These are phyloP conservation scores for Tuber calosporum DNA, from an alignment of 495 filamentous ascomycete genomes.

Conservation along the genomic window DNA sequence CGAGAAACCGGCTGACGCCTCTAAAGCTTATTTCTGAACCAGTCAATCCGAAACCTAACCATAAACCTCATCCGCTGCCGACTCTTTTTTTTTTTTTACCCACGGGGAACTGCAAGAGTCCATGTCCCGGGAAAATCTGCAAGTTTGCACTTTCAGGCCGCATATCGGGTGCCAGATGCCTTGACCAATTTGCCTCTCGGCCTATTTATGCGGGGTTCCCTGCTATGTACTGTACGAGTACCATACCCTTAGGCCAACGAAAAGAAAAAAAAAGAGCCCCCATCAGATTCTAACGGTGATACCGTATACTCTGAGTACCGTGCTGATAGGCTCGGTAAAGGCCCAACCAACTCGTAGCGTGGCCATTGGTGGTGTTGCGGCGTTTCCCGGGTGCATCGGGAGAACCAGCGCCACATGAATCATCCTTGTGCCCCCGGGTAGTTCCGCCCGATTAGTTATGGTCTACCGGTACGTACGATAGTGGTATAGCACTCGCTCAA, in stretches of 20 bases:
- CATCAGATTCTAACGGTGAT: background rate
- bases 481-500: background rate
- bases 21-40: conserved; percentile 28
- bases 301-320: background rate
- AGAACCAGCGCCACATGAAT: background rate
- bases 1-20: conserved; percentile 8
- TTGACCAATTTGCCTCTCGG: background rate
- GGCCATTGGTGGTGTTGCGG: background rate
- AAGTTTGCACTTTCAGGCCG: background rate
- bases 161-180: background rate
- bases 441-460: background rate
- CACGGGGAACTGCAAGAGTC: background rate
- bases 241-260: no score
- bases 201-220: background rate
- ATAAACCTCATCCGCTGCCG: conserved; percentile 5
- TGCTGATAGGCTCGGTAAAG: background rate
- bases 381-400: background rate
- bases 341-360: background rate
- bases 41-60: conserved; percentile 11
- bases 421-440: background rate
- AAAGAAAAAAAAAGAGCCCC: background rate
- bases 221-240: no score
- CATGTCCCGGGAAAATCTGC: background rate
- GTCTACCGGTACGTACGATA: no score
- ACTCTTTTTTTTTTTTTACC: background rate